Evolutionary conservation across 352 stramenopile genomes (phyloP).

Genomic region (Phytopythium ostracodes): DNA sequence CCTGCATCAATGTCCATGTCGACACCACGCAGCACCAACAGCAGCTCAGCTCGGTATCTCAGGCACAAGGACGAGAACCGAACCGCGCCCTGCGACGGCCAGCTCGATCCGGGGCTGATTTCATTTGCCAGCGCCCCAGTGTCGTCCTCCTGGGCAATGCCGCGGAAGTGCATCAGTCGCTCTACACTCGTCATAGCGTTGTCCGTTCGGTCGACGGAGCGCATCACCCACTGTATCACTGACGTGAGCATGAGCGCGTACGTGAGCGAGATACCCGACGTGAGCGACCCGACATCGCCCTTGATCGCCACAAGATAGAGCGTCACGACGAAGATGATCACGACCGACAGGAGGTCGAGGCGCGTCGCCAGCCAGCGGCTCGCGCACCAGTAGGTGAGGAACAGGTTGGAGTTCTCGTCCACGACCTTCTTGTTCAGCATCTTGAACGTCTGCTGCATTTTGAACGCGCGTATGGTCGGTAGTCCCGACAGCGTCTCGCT

Average conservation of each 20-base stretch:
- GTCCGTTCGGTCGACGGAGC: constrained; percentile 20
- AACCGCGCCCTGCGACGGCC: constrained; percentile 23
- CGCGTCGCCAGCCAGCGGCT: constrained; percentile 93
- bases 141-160: constrained; percentile 15
- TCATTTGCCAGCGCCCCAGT: constrained; percentile 15
- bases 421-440: constrained; percentile 36
- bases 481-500: constrained; percentile 90
- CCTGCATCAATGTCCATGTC: constrained; percentile 29
- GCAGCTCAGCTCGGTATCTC: constrained; percentile 36
- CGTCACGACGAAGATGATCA: constrained; percentile 85
- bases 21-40: constrained; percentile 32
- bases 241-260: constrained; percentile 43
- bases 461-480: constrained; percentile 81
- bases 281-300: constrained; percentile 21
- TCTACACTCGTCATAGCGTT: constrained; percentile 43
- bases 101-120: background rate
- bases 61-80: constrained; percentile 21
- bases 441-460: constrained; percentile 29
- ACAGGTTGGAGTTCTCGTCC: constrained; percentile 37
- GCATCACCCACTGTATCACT: constrained; percentile 34
- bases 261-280: constrained; percentile 31
- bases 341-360: constrained; percentile 74
- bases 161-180: constrained; percentile 28
- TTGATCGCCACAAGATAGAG: constrained; percentile 78
- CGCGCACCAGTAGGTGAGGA: constrained; percentile 44